Evolutionary conservation across 176 grass and related monocot genomes (phyloP).

Genomic region (Eragrostis nindensis): DNA sequence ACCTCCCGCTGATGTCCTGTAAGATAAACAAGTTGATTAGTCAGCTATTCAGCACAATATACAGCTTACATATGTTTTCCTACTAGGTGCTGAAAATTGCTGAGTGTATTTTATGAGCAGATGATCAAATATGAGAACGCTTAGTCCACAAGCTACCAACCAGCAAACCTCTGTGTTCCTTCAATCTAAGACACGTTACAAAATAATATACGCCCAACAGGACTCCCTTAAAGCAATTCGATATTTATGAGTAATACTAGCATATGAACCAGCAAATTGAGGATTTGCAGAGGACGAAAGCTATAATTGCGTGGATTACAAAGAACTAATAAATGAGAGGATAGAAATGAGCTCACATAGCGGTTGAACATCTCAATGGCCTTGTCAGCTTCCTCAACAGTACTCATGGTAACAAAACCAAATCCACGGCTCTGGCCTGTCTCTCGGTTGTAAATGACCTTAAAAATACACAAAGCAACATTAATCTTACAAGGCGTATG

Average conservation of each 20-base stretch:
- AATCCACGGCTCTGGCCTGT: constrained; percentile 75
- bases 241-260: background rate
- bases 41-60: background rate
- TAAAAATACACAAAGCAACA: background rate
- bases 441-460: constrained; percentile 76
- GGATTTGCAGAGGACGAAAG: constrained; percentile 3
- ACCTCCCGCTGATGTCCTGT: constrained; percentile 76
- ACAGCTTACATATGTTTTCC: constrained; percentile 1
- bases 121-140: background rate
- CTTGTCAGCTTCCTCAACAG: constrained; percentile 82
- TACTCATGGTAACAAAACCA: constrained; percentile 87
- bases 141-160: background rate
- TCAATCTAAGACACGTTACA: background rate
- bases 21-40: constrained; percentile 9
- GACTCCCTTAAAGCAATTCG: background rate
- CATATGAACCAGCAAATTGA: background rate
- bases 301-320: background rate
- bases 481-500: background rate
- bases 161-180: background rate
- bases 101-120: background rate
- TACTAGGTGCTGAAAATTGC: background rate
- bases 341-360: constrained; percentile 55
- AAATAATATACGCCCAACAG: background rate
- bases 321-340: background rate
- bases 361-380: constrained; percentile 74